Evolutionary conservation across 202 grass and related monocot species (phyloP).

Genomic region (Eragrostis tef): DNA sequence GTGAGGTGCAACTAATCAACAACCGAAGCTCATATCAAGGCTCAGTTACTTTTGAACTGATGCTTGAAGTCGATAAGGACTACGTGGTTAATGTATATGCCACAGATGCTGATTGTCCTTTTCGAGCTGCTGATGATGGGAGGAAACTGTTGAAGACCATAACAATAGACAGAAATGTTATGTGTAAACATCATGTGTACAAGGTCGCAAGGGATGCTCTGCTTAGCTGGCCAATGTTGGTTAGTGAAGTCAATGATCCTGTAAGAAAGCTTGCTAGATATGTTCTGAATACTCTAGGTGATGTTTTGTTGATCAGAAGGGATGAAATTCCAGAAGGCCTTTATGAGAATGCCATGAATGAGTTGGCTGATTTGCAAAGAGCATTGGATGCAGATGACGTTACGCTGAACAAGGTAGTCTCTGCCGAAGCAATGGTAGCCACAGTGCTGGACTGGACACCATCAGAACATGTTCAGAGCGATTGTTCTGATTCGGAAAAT

Average conservation of each 20-base stretch:
- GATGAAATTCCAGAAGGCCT: constrained; percentile 5
- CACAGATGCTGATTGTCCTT: not conserved
- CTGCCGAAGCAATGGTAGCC: too few species aligned
- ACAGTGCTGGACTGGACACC: too few species aligned
- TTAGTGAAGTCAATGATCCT: not conserved
- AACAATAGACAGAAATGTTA: not conserved
- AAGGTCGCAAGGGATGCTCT: not conserved
- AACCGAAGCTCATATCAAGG: not conserved
- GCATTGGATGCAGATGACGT: not conserved
- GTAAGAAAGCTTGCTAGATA: not conserved
- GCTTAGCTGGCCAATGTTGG: constrained; percentile 10
- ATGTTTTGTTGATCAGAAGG: constrained; percentile 1
- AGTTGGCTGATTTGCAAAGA: too few species aligned
- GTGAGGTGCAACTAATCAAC: not conserved
- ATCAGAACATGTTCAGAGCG: too few species aligned
- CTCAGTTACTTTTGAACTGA: not conserved
- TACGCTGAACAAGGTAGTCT: too few species aligned
- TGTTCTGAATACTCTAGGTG: not conserved
- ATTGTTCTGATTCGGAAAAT: too few species aligned
- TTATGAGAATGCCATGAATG: not conserved
- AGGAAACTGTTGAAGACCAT: not conserved
- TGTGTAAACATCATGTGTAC: not conserved
- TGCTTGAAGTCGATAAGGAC: constrained; percentile 16
- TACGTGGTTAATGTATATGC: not conserved
- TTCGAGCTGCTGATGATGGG: not conserved